Evolutionary conservation across 129 eudicot species (phyloP).

Genomic region (Lonicera japonica): DNA sequence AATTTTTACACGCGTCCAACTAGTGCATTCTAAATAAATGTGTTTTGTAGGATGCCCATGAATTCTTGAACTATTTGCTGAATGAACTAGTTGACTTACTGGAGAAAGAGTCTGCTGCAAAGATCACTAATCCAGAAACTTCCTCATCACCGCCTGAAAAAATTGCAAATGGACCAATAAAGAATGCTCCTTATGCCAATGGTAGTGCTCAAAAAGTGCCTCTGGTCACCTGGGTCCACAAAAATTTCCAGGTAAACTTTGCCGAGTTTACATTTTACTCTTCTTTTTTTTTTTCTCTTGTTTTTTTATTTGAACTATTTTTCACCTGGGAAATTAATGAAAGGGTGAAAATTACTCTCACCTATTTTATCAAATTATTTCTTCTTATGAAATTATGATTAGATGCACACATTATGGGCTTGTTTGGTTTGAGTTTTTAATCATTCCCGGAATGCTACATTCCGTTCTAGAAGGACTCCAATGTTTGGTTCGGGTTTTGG

Average conservation of each 20-base stretch:
- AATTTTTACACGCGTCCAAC: not conserved
- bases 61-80: conserved; percentile 70
- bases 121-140: conserved; percentile 35
- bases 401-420: no score
- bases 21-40: not conserved
- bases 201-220: conserved; percentile 55
- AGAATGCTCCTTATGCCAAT: conserved; percentile 29
- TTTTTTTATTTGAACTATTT: not conserved
- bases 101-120: conserved; percentile 65
- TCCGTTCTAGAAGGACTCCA: no score
- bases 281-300: not conserved
- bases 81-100: conserved; percentile 84
- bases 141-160: conserved; percentile 47
- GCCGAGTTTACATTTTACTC: not conserved
- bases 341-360: no score
- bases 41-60: conserved; percentile 74
- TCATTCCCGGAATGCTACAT: no score
- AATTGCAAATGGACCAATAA: conserved; percentile 65
- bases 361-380: no score
- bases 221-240: conserved; percentile 88
- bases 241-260: conserved; percentile 65
- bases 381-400: no score
- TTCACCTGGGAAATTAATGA: no score
- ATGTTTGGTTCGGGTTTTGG: no score
- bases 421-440: no score